Percentiles rank a stretch among this genome's conserved stretches.
Evolutionary conservation across 163 green algal species (phyloP).

Genomic region (Chlorella variabilis): DNA sequence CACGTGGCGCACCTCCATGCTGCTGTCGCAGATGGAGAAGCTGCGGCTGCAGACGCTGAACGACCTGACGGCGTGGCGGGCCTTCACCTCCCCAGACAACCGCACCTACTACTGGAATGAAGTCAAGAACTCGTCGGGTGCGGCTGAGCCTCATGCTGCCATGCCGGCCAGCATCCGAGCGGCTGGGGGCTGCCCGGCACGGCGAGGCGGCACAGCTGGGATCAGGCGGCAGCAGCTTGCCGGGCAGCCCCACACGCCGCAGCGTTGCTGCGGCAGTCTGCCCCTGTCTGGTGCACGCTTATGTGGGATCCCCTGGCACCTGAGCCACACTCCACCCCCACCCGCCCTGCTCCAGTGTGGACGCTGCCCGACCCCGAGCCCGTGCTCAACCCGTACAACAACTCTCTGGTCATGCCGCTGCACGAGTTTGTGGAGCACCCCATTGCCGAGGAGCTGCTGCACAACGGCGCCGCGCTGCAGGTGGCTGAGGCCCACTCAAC

Average conservation of each 20-base stretch:
- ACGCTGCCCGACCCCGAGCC: constrained; percentile 29
- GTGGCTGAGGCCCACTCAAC: too few relatives aligned
- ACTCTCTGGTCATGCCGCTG: constrained; percentile 81
- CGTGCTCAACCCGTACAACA: constrained; percentile 82
- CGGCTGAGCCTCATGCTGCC: not conserved
- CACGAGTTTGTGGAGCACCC: constrained; percentile 84
- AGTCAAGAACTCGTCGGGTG: constrained; percentile 28
- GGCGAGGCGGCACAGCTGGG: too few relatives aligned
- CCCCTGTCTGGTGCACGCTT: too few relatives aligned
- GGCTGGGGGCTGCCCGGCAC: too few relatives aligned
- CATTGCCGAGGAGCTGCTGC: constrained; percentile 82
- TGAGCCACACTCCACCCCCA: too few relatives aligned
- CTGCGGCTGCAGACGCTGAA: constrained; percentile 19
- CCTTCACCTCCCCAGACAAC: constrained; percentile 26
- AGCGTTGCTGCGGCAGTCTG: too few relatives aligned
- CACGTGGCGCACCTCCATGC: too few relatives aligned
- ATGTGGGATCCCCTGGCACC: too few relatives aligned
- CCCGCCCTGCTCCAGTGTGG: constrained; percentile 20
- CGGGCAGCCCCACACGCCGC: too few relatives aligned
- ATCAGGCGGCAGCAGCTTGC: too few relatives aligned
- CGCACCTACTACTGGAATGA: constrained; percentile 46
- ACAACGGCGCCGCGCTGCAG: constrained; percentile 57
- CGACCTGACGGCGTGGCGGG: constrained; percentile 25
- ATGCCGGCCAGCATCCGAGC: too few relatives aligned
- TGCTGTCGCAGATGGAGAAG: constrained; percentile 44